Conservation (phyloP, 2,329 filamentous ascomycete species). For the Hypoxylon rubiginosum region DNA sequence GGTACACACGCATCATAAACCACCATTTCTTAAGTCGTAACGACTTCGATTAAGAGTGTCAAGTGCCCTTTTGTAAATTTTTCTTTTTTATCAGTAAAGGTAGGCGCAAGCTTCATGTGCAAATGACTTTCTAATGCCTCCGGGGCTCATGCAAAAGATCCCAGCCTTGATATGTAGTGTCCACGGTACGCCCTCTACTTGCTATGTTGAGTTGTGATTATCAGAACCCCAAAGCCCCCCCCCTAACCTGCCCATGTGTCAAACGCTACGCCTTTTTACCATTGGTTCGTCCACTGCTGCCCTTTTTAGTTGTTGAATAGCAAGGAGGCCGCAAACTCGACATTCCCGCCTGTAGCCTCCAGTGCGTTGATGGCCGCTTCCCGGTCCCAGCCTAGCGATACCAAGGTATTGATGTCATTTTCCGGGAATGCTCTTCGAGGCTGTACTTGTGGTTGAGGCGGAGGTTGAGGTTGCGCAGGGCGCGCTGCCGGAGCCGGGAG, state of each 20-base stretch:
- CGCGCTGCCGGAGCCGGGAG: slow-evolving; percentile 31
- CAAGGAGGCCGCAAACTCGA: slow-evolving; percentile 88
- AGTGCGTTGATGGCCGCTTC: slow-evolving; percentile 84
- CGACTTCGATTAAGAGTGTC: slow-evolving; percentile 19
- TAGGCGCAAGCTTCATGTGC: slow-evolving; percentile 17
- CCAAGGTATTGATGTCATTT: slow-evolving; percentile 80
- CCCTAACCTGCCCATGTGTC: slow-evolving; percentile 15
- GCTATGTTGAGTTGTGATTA: slow-evolving; percentile 24
- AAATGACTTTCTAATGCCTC: slow-evolving; percentile 31
- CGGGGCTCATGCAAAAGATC: slow-evolving; percentile 29
- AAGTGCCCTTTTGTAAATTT: not conserved
- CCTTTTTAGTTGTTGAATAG: slow-evolving; percentile 69
- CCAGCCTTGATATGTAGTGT: slow-evolving; percentile 10
- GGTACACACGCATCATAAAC: slow-evolving; percentile 13
- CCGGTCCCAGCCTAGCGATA: slow-evolving; percentile 81
- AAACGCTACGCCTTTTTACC: slow-evolving; percentile 25
- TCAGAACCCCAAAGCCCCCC: slow-evolving; percentile 8
- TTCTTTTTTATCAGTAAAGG: not conserved
- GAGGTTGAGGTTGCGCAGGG: slow-evolving; percentile 42
- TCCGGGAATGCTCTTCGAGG: slow-evolving; percentile 60
- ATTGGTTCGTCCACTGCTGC: slow-evolving; percentile 7
- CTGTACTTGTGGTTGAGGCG: slow-evolving; percentile 43
- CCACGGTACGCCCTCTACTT: slow-evolving; percentile 33
- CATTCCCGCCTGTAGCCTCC: slow-evolving; percentile 84
- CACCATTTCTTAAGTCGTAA: slow-evolving; percentile 18